These are phyloP conservation scores for Pharnaceum exiguum DNA, from an alignment of 148 eudicot species.

Conservation along the genomic window DNA sequence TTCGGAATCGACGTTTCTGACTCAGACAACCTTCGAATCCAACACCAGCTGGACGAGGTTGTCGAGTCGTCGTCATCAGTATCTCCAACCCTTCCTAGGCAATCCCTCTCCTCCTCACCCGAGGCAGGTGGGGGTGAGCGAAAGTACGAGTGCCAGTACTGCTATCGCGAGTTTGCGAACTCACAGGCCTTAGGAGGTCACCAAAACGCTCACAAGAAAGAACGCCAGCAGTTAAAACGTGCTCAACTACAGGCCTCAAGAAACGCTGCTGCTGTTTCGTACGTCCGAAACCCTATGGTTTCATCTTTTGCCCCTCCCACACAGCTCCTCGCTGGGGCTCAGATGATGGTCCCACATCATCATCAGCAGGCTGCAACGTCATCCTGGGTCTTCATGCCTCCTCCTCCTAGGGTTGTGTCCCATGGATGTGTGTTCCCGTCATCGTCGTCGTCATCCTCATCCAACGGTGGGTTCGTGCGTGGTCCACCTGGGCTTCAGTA, in stretches of 20 bases:
- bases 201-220: slow-evolving; percentile 94
- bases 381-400: slow-evolving; percentile 69
- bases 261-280: slow-evolving; percentile 63
- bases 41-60: slow-evolving; percentile 11
- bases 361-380: slow-evolving; percentile 20
- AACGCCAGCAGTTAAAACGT: slow-evolving; percentile 72
- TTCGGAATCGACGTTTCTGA: slow-evolving; percentile 68
- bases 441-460: too few relatives aligned
- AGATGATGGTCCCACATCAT: neutral
- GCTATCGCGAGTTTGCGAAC: slow-evolving; percentile 80
- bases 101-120: slow-evolving; percentile 29
- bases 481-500: slow-evolving; percentile 37
- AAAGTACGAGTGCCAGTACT: slow-evolving; percentile 86
- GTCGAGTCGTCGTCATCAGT: slow-evolving; percentile 41
- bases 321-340: slow-evolving; percentile 39
- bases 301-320: slow-evolving; percentile 72
- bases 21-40: slow-evolving; percentile 2
- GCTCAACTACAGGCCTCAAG: slow-evolving; percentile 77
- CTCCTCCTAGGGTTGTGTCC: slow-evolving; percentile 57
- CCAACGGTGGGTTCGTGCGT: slow-evolving; percentile 4
- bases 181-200: slow-evolving; percentile 94
- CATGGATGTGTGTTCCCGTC: slow-evolving; percentile 57
- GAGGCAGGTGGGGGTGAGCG: slow-evolving; percentile 31
- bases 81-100: slow-evolving; percentile 28
- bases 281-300: slow-evolving; percentile 60